Conservation (phyloP, 208 protist species). For the Wallacemonas collosoma region DNA sequence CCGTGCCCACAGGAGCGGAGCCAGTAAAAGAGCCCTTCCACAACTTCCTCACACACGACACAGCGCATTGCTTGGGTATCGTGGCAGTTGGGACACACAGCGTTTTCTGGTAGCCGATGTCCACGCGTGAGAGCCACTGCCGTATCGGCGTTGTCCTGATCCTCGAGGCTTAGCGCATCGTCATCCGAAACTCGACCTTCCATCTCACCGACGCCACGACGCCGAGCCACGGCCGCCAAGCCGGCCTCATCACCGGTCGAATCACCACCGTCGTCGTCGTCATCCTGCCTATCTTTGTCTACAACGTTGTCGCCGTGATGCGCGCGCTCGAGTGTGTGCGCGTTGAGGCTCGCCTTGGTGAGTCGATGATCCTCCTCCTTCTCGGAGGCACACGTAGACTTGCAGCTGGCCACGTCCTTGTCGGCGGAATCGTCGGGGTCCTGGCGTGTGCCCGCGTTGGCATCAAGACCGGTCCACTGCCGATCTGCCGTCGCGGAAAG, state of each 20-base stretch:
- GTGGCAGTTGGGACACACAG: constrained; percentile 50
- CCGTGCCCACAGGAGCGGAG: constrained; percentile 84
- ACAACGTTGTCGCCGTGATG: constrained; percentile 1
- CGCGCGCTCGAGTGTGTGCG: constrained; percentile 19
- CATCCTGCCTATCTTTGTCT: not conserved
- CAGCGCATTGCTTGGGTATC: constrained; percentile 59
- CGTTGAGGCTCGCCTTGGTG: not conserved
- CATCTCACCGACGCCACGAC: not conserved
- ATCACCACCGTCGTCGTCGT: constrained; percentile 2
- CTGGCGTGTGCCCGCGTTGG: too few species aligned
- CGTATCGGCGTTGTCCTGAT: not conserved
- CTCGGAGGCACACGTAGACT: constrained; percentile 10
- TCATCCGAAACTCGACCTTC: not conserved
- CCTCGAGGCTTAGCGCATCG: not conserved
- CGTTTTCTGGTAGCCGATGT: constrained; percentile 45
- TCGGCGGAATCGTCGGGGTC: not conserved
- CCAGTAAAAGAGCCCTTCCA: constrained; percentile 85
- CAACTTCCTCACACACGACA: constrained; percentile 81
- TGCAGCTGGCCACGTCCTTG: not conserved
- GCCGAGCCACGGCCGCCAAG: constrained; percentile 7
- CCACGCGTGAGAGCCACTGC: not conserved
- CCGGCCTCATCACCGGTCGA: constrained; percentile 14
- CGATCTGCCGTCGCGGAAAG: not conserved
- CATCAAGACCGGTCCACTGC: too few species aligned
- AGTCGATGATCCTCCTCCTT: not conserved